Conservation (phyloP, 2,329 filamentous ascomycete species). For the Xylariomycetidae sp. region DNA sequence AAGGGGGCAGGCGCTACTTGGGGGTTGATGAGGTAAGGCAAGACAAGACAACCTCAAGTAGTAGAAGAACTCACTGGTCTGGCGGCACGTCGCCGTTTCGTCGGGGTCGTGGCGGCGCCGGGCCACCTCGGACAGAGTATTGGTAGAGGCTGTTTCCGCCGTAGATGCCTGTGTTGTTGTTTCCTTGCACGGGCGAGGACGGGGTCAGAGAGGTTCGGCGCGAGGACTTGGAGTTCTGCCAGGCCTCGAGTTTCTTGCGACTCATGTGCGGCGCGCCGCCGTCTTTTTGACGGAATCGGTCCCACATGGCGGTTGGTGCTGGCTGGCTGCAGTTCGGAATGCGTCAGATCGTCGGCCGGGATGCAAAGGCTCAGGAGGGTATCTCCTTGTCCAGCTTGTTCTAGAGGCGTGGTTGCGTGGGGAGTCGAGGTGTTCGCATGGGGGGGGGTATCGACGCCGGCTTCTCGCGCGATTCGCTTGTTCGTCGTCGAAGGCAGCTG, state of each 20-base stretch:
- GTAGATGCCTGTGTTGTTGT: conserved; percentile 15
- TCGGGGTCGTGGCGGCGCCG: conserved; percentile 25
- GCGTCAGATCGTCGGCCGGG: conserved; percentile 15
- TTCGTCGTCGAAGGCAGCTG: no score
- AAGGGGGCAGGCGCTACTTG: not conserved
- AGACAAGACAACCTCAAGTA: no score
- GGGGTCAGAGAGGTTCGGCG: not conserved
- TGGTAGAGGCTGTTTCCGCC: conserved; percentile 29
- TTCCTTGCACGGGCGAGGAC: conserved; percentile 9
- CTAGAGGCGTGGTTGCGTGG: no score
- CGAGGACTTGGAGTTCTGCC: conserved; percentile 20
- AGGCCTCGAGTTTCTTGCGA: conserved; percentile 26
- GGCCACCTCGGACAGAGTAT: conserved; percentile 32
- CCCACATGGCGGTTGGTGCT: conserved; percentile 31
- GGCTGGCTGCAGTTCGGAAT: conserved; percentile 5
- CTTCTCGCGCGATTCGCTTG: no score
- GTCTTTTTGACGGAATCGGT: conserved; percentile 27
- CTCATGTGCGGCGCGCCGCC: conserved; percentile 14
- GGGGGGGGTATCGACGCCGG: no score
- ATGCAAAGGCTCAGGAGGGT: no score
- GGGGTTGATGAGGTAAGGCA: conserved; percentile 1
- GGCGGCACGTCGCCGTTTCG: conserved; percentile 23
- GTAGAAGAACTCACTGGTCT: conserved; percentile 17
- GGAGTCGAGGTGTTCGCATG: no score
- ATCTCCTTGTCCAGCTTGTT: no score